These are phyloP conservation scores for Datisca glomerata DNA, from an alignment of 306 rosid species.

Conservation along the genomic window DNA sequence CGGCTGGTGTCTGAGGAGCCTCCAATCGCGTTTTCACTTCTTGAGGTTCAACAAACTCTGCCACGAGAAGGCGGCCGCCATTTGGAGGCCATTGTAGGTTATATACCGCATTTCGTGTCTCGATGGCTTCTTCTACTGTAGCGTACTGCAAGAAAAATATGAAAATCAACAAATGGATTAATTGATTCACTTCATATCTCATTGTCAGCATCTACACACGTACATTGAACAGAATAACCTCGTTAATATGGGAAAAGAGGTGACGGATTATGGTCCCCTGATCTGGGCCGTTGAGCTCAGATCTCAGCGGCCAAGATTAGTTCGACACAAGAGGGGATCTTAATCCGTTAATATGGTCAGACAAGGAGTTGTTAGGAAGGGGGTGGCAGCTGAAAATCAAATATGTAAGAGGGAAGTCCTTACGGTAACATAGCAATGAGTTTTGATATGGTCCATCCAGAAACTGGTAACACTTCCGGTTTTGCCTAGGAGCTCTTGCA, in stretches of 20 bases:
- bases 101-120: constrained; percentile 83
- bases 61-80: constrained; percentile 78
- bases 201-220: no score
- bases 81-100: constrained; percentile 97
- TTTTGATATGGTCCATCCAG: constrained; percentile 99
- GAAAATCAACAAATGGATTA: background rate
- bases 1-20: constrained; percentile 45
- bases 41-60: constrained; percentile 81
- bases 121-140: constrained; percentile 64
- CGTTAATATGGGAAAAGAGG: no score
- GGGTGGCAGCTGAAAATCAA: background rate
- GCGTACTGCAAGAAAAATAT: constrained; percentile 41
- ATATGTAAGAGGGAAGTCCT: constrained; percentile 19
- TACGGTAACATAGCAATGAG: constrained; percentile 98
- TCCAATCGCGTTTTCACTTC: constrained; percentile 66
- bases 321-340: background rate
- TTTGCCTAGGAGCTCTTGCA: constrained; percentile 90
- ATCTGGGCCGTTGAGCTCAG: no score
- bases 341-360: background rate
- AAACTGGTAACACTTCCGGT: constrained; percentile 64
- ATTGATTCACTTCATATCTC: no score
- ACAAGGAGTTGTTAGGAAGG: no score
- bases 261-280: no score
- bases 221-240: no score
- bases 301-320: no score